These are phyloP conservation scores for Hawksworthiomyces lignivorus DNA, from an alignment of 2,329 filamentous ascomycete genomes.

Conservation along the genomic window DNA sequence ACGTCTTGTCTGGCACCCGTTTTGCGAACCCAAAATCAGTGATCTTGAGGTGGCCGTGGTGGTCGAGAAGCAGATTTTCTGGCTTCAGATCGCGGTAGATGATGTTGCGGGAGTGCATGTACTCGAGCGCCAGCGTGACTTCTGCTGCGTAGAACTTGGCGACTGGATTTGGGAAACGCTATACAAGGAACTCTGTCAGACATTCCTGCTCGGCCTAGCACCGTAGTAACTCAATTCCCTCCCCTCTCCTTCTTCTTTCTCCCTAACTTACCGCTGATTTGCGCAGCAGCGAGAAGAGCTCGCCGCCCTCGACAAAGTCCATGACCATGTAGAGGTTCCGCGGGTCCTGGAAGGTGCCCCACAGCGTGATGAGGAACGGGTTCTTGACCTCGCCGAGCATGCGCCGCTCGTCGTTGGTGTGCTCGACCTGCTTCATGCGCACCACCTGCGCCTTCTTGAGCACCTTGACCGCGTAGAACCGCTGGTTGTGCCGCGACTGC, in stretches of 20 bases:
- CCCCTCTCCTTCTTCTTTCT: not conserved
- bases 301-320: constrained; percentile 98
- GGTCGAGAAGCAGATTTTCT: constrained; percentile 84
- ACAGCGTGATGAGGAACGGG: constrained; percentile 93
- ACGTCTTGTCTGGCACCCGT: constrained; percentile 96
- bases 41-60: constrained; percentile 92
- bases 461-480: constrained; percentile 97
- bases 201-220: no score
- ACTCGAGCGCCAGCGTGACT: constrained; percentile 90
- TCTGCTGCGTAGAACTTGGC: constrained; percentile 99
- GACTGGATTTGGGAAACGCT: constrained; percentile 98
- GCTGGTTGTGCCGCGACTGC: constrained; percentile 95
- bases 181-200: constrained; percentile 1
- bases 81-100: constrained; percentile 98
- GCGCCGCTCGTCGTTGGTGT: constrained; percentile 93
- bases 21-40: constrained; percentile 99
- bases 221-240: no score
- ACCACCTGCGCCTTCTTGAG: constrained; percentile 97
- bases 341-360: constrained; percentile 95
- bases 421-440: constrained; percentile 99
- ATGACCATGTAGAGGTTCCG: constrained; percentile 99
- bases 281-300: constrained; percentile 88
- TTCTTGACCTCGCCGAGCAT: constrained; percentile 98
- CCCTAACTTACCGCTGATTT: constrained; percentile 69
- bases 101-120: constrained; percentile 88